Percentiles rank a stretch among this genome's conserved stretches.
phyloP scores from a whole-genome alignment of 257 asterid species.

The Lantana camara region DNA sequence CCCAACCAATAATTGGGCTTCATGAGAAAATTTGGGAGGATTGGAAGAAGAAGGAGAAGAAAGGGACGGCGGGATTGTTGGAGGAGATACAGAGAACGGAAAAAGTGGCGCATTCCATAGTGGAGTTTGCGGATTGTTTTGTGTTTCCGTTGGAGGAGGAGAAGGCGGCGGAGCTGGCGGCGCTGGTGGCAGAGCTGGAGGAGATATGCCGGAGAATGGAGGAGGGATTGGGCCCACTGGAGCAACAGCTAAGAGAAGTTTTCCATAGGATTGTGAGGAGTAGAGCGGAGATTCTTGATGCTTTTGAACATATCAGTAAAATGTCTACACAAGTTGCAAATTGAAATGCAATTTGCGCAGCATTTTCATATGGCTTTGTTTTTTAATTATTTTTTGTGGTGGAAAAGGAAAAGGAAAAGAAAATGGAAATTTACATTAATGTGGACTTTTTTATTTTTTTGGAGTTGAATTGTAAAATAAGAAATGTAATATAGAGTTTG shows the following conservation, averaged over 20 bases:
- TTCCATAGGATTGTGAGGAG: conserved; percentile 95
- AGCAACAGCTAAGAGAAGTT: conserved; percentile 76
- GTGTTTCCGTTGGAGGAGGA: conserved; percentile 80
- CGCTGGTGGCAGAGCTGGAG: conserved; percentile 65
- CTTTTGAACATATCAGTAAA: conserved; percentile 72
- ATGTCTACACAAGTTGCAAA: conserved; percentile 63
- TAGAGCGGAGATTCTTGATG: conserved; percentile 77
- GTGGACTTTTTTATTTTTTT: too few relatives aligned
- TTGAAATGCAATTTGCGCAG: conserved; percentile 31
- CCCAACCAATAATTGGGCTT: conserved; percentile 54
- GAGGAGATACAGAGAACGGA: conserved; percentile 86
- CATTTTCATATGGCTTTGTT: conserved; percentile 1
- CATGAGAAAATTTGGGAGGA: conserved; percentile 88
- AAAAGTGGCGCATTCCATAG: conserved; percentile 52
- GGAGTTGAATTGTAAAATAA: too few relatives aligned
- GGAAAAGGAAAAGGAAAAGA: too few relatives aligned
- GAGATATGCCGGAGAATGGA: conserved; percentile 76
- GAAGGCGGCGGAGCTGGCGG: conserved; percentile 54
- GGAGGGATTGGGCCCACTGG: conserved; percentile 80
- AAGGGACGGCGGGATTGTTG: conserved; percentile 63
- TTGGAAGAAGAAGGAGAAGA: conserved; percentile 92
- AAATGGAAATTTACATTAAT: too few relatives aligned
- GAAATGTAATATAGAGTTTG: too few relatives aligned
- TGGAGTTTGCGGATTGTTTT: conserved; percentile 62
- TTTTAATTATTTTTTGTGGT: not conserved